Base-by-base conservation (phyloP, 2,329 filamentous ascomycete genomes). In the Venturia oleaginea region DNA sequence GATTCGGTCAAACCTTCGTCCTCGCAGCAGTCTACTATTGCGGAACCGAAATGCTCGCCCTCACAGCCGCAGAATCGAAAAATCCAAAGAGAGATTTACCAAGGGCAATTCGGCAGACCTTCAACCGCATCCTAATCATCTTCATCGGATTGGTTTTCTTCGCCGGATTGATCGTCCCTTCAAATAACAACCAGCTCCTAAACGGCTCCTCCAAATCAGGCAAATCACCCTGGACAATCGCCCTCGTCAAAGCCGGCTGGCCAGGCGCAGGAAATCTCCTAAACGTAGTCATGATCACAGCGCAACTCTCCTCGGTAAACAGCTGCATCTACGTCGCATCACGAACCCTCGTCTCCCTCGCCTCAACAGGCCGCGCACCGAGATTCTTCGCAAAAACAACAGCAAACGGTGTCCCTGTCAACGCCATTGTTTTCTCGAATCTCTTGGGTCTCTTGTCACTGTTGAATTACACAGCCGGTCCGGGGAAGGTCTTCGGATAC, bases 341-440 rank as follows among this genome's bases (percentile, higher is more conserved):
- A 4, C 72, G 79, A 24, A 76, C 74, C 2, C 69, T 78, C 10
- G 79, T 75, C 68, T 75, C 73, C 1, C 70, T 79, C 0, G 74
- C 76, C 15, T 72, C 75, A 59, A 76, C 79, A 48, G 70, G 75
- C 7, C 78, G 79, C 48, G 78, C 78, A 0, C 77, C 77, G 0
- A 40, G 63, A 1, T 65, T 75, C 1, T 72, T 79, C 61, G 68
- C 71, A 10, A 72, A 72, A 19, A 75, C 73, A 19, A 73, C 72
- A 59, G 69, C 69, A n/a, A 66, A 70, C 48, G 78, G 78, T 27
- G 75, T 78, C n/a, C 78, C 78, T 1, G 69, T 78, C 1, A 71
- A 71, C 10, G 77, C 76, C n/a, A 73, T 80, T 15, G 69, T 67
- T 5, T 62, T 75, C 0, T 73, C 76, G 1, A 72, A 74, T 3